These are phyloP conservation scores for Globisporangium nunn DNA, from an alignment of 352 stramenopile species.

Conservation along the genomic window DNA sequence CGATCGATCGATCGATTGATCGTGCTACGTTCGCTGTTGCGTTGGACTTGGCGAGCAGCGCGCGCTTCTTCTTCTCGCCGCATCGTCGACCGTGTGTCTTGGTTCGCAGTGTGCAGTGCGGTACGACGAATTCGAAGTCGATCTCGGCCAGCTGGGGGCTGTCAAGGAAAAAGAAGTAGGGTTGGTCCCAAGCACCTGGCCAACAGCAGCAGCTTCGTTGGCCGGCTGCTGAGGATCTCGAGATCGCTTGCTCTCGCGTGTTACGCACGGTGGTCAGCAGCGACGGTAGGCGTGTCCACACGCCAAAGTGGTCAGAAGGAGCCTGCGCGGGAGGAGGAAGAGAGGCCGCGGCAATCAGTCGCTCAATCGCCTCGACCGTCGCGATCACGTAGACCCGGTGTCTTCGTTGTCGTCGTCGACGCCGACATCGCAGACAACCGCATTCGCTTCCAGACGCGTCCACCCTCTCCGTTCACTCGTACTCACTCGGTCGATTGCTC, in stretches of 20 bases:
- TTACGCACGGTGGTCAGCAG: not conserved
- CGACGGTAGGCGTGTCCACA: conserved; percentile 1
- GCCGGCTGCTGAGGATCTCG: not conserved
- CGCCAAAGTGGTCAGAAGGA: conserved; percentile 16
- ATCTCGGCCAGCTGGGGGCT: too few relatives aligned
- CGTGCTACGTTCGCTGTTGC: too few relatives aligned
- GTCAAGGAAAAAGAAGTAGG: too few relatives aligned
- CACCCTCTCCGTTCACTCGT: not conserved
- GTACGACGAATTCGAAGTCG: too few relatives aligned
- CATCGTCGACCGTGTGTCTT: too few relatives aligned
- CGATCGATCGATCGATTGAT: too few relatives aligned
- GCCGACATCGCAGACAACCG: not conserved
- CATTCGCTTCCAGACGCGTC: not conserved
- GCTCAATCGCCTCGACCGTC: not conserved
- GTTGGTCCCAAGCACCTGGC: not conserved
- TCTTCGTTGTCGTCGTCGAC: not conserved
- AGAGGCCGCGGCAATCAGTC: conserved; percentile 1
- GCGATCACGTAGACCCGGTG: not conserved
- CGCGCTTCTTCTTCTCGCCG: too few relatives aligned
- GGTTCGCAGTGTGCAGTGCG: too few relatives aligned
- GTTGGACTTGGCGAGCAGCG: too few relatives aligned
- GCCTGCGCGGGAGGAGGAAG: conserved; percentile 1
- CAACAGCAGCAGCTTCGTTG: not conserved
- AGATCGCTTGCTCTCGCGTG: not conserved
- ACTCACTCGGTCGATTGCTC: conserved; percentile 1